Evolutionary conservation across 2,329 filamentous ascomycete species (phyloP).

Genomic region (Didymella glomerata): DNA sequence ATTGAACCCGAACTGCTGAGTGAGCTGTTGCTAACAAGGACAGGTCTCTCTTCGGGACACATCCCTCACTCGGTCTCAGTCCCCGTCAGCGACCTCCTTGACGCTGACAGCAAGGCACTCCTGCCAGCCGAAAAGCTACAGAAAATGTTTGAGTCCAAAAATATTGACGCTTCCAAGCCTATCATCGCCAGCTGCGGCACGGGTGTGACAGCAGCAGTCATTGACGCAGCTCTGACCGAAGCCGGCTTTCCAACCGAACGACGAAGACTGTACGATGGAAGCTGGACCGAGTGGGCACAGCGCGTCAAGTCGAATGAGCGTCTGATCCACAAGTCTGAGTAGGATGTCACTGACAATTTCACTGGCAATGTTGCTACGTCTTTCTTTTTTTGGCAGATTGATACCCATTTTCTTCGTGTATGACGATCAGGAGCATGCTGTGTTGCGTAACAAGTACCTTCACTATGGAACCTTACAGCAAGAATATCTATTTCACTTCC

Average conservation of each 20-base stretch:
- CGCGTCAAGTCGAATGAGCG: conserved; percentile 68
- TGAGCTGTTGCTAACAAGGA: conserved; percentile 3
- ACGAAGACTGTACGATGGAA: conserved; percentile 89
- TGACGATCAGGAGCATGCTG: not conserved
- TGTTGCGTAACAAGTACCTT: not conserved
- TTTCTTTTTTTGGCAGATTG: conserved; percentile 13
- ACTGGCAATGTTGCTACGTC: not conserved
- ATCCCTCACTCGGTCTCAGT: conserved; percentile 88
- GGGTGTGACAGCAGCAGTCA: conserved; percentile 89
- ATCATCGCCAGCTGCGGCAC: conserved; percentile 92
- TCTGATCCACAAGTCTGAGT: conserved; percentile 64
- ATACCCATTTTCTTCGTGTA: conserved; percentile 16
- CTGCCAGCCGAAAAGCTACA: conserved; percentile 75
- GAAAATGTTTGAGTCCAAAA: conserved; percentile 79
- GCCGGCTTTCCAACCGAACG: conserved; percentile 76
- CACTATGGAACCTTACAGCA: not conserved
- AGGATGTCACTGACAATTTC: not conserved
- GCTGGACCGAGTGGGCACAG: conserved; percentile 91
- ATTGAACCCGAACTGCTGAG: not conserved
- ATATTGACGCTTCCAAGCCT: conserved; percentile 78
- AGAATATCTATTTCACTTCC: not conserved
- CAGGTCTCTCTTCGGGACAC: conserved; percentile 80
- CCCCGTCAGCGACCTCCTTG: conserved; percentile 80
- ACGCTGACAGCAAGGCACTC: conserved; percentile 82
- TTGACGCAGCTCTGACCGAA: conserved; percentile 85